Evolutionary conservation across 805 yeast genomes (phyloP).

Genomic region (Wickerhamiella slavikovae): DNA sequence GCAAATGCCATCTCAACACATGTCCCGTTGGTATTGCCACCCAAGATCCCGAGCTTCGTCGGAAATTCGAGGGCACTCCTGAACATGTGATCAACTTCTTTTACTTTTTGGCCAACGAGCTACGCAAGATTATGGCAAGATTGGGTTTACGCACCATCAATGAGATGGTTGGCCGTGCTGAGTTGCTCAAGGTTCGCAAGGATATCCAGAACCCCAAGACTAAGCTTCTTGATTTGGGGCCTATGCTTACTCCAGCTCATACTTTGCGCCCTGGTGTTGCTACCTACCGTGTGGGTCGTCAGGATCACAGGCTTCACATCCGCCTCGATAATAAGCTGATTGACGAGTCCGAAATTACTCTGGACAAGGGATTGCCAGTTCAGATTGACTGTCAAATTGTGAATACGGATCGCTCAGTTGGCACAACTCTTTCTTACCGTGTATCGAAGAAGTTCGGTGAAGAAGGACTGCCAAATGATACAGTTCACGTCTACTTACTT

Average conservation of each 20-base stretch:
- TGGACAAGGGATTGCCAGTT: conserved; percentile 90
- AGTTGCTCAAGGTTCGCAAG: conserved; percentile 67
- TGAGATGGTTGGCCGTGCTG: conserved; percentile 97
- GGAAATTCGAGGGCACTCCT: conserved; percentile 88
- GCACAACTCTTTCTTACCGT: conserved; percentile 85
- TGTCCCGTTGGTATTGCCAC: conserved; percentile 99
- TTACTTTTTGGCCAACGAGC: conserved; percentile 82
- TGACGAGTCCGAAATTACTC: conserved; percentile 88
- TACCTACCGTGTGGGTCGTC: conserved; percentile 76
- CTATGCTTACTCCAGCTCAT: conserved; percentile 92
- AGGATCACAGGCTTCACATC: conserved; percentile 82
- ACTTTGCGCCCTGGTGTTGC: conserved; percentile 93
- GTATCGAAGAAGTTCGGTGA: conserved; percentile 89
- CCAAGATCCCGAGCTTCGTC: conserved; percentile 84
- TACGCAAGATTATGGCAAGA: conserved; percentile 81
- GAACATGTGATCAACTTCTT: conserved; percentile 97
- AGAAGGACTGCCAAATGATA: conserved; percentile 82
- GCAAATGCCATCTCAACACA: conserved; percentile 81
- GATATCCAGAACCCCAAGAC: conserved; percentile 76
- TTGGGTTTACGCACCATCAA: conserved; percentile 88
- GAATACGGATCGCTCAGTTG: conserved; percentile 92
- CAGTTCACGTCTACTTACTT: conserved; percentile 73
- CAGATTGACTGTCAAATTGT: conserved; percentile 82
- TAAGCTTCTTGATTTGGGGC: conserved; percentile 75
- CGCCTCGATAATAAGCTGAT: conserved; percentile 89